These are phyloP conservation scores for Yamadazyma siamensis DNA, from an alignment of 1,139 yeast genomes.

Conservation along the genomic window DNA sequence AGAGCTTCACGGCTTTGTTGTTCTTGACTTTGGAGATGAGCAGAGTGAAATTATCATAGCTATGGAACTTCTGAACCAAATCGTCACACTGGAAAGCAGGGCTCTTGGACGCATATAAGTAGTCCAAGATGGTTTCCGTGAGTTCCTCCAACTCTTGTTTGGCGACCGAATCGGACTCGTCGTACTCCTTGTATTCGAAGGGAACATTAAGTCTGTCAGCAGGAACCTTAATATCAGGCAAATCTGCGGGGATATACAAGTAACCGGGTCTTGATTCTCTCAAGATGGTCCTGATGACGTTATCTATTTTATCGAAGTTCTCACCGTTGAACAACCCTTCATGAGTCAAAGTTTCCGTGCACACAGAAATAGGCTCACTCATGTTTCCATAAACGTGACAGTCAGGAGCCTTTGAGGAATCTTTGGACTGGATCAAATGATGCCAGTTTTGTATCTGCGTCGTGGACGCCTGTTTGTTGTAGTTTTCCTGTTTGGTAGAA, in stretches of 20 bases:
- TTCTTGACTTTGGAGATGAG: constrained; percentile 40
- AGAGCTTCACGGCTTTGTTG: constrained; percentile 24
- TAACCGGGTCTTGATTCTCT: constrained; percentile 73
- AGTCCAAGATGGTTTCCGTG: constrained; percentile 44
- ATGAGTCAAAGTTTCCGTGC: constrained; percentile 51
- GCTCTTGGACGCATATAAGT: constrained; percentile 46
- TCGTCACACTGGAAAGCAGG: constrained; percentile 71
- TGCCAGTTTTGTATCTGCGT: constrained; percentile 43
- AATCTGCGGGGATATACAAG: constrained; percentile 68
- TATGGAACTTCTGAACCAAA: constrained; percentile 55
- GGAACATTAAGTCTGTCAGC: constrained; percentile 25
- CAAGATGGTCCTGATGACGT: constrained; percentile 54
- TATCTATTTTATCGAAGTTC: constrained; percentile 49
- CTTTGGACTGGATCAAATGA: constrained; percentile 62
- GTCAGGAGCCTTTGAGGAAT: constrained; percentile 47
- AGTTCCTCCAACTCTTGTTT: constrained; percentile 29
- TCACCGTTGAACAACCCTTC: constrained; percentile 38
- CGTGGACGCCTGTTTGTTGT: constrained; percentile 23
- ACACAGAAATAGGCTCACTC: constrained; percentile 57
- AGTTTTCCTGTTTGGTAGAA: constrained; percentile 47
- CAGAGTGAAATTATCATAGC: constrained; percentile 34
- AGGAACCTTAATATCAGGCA: constrained; percentile 51
- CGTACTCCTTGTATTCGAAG: constrained; percentile 23
- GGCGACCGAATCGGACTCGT: constrained; percentile 12
- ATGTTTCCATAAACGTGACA: constrained; percentile 63